Conservation (phyloP, 768 basidiomycete genomes). For the Trametopsis cervina region DNA sequence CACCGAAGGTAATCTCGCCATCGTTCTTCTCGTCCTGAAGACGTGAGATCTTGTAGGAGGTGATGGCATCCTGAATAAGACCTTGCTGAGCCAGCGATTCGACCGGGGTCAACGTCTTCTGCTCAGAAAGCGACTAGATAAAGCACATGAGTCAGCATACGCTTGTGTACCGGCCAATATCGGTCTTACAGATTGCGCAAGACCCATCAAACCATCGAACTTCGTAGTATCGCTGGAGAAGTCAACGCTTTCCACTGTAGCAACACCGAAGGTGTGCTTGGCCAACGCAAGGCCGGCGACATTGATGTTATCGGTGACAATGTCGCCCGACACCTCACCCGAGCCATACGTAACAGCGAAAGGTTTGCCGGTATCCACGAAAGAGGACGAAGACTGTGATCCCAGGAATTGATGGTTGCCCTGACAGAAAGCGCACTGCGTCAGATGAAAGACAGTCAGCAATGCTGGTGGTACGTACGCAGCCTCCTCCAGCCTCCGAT, state of each 20-base stretch:
- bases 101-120: slow-evolving; percentile 59
- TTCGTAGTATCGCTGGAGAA: slow-evolving; percentile 44
- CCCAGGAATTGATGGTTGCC: slow-evolving; percentile 69
- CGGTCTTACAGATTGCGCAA: slow-evolving; percentile 61
- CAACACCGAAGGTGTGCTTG: slow-evolving; percentile 63
- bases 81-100: slow-evolving; percentile 58
- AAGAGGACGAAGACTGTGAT: slow-evolving; percentile 50
- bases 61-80: slow-evolving; percentile 55
- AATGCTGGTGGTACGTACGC: no score
- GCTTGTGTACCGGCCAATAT: background rate
- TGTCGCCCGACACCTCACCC: slow-evolving; percentile 57
- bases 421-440: no score
- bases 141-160: background rate
- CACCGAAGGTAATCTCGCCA: slow-evolving; percentile 80
- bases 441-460: no score
- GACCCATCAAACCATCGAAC: slow-evolving; percentile 75
- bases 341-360: slow-evolving; percentile 67
- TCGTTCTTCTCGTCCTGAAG: slow-evolving; percentile 62
- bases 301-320: slow-evolving; percentile 55
- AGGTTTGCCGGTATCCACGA: slow-evolving; percentile 39
- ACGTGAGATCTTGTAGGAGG: slow-evolving; percentile 77
- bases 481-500: slow-evolving; percentile 27
- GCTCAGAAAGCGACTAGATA: slow-evolving; percentile 51
- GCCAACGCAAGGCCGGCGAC: slow-evolving; percentile 56
- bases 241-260: slow-evolving; percentile 49